phyloP scores from a whole-genome alignment of 2,329 filamentous ascomycete genomes.

The Beauveria australis region DNA sequence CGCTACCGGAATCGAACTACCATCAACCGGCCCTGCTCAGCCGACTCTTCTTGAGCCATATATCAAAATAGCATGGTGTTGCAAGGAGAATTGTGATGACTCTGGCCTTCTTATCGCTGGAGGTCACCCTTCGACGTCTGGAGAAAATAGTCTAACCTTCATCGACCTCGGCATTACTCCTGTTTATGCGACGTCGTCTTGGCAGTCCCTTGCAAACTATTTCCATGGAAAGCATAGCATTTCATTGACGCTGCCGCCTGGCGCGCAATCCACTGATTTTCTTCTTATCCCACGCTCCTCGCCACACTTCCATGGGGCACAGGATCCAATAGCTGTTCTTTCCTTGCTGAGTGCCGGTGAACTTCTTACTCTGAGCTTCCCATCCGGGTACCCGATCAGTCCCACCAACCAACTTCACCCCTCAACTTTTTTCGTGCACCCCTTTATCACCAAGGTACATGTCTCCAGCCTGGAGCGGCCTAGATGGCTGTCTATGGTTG shows the following conservation, averaged over 20 bases:
- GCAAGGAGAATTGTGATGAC: constrained; percentile 87
- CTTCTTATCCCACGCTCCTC: constrained; percentile 74
- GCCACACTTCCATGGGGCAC: constrained; percentile 78
- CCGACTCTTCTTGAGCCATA: constrained; percentile 64
- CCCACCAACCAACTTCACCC: constrained; percentile 90
- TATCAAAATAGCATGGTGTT: constrained; percentile 80
- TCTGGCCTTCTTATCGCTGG: constrained; percentile 83
- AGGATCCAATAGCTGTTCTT: constrained; percentile 84
- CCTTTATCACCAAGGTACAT: constrained; percentile 68
- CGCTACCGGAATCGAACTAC: constrained; percentile 64
- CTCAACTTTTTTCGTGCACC: constrained; percentile 80
- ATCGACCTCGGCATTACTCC: constrained; percentile 85
- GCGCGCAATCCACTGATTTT: constrained; percentile 70
- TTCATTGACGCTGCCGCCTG: constrained; percentile 66
- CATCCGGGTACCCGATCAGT: constrained; percentile 80
- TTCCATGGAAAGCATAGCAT: constrained; percentile 68
- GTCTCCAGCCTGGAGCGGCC: constrained; percentile 69
- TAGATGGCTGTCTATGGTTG: constrained; percentile 85
- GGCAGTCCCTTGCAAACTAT: constrained; percentile 73
- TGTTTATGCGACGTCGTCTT: constrained; percentile 83
- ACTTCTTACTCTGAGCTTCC: constrained; percentile 82
- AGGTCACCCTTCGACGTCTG: constrained; percentile 59
- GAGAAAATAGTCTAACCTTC: constrained; percentile 73
- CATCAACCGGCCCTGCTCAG: constrained; percentile 41
- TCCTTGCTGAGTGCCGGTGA: constrained; percentile 78